Evolutionary conservation across 2,329 filamentous ascomycete genomes (phyloP).

Genomic region (Epichloe amarillans): DNA sequence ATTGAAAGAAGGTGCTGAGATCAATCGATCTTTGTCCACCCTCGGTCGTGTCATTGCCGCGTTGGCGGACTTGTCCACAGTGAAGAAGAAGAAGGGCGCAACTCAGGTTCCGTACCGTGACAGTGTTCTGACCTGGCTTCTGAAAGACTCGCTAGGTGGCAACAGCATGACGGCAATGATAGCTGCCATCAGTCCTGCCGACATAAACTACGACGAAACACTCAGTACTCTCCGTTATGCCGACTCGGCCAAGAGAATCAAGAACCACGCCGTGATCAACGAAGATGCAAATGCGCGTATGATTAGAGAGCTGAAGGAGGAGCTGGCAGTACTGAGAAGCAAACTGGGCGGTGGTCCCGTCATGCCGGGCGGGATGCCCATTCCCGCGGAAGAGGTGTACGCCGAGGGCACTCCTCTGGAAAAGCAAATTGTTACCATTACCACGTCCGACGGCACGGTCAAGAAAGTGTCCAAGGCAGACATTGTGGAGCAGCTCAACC

Average conservation of each 20-base stretch:
- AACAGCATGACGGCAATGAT: conserved; percentile 99
- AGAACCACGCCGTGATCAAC: conserved; percentile 99
- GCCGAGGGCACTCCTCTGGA: conserved; percentile 85
- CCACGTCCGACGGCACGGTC: conserved; percentile 66
- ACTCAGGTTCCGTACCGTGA: conserved; percentile 89
- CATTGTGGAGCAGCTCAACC: conserved; percentile 89
- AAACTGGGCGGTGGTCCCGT: conserved; percentile 56
- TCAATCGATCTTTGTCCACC: conserved; percentile 93
- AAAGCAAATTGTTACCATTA: conserved; percentile 92
- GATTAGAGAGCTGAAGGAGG: conserved; percentile 96
- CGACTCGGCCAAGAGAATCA: conserved; percentile 95
- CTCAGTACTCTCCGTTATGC: conserved; percentile 91
- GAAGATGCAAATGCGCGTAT: conserved; percentile 98
- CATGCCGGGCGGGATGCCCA: conserved; percentile 32
- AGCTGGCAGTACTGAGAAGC: conserved; percentile 69
- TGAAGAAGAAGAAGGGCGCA: conserved; percentile 65
- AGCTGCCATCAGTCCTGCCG: conserved; percentile 91
- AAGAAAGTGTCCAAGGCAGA: conserved; percentile 98
- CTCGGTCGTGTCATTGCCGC: conserved; percentile 95
- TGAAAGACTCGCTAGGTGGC: conserved; percentile 93
- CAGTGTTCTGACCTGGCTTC: conserved; percentile 86
- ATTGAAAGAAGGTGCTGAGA: conserved; percentile 94
- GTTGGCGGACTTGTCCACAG: conserved; percentile 76
- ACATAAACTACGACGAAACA: conserved; percentile 98
- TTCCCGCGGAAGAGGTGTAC: conserved; percentile 67